Conservation (phyloP, 345 rosid species). For the Hibiscus syriacus region DNA sequence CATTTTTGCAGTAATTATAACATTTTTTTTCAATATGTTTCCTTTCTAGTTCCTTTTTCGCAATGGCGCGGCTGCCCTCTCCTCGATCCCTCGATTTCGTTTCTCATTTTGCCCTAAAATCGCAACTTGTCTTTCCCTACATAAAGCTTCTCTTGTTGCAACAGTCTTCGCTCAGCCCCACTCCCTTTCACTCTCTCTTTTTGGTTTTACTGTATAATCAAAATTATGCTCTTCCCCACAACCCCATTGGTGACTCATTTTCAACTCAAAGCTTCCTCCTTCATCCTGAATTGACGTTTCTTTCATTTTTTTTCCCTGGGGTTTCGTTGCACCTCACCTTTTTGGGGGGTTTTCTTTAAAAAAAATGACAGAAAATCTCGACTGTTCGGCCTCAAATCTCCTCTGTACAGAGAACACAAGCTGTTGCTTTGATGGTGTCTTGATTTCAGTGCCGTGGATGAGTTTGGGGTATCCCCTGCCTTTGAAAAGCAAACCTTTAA, state of each 20-base stretch:
- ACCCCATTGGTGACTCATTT: constrained; percentile 17
- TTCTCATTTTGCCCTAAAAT: constrained; percentile 29
- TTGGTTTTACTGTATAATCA: constrained; percentile 12
- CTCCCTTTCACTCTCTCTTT: constrained; percentile 13
- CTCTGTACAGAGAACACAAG: constrained; percentile 39
- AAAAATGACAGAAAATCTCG: constrained; percentile 47
- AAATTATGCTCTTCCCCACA: constrained; percentile 18
- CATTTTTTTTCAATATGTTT: not conserved
- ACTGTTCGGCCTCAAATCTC: constrained; percentile 31
- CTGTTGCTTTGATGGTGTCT: constrained; percentile 31
- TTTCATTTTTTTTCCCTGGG: not conserved
- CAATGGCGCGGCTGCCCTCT: not conserved
- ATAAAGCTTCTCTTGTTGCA: constrained; percentile 25
- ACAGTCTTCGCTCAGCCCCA: constrained; percentile 8
- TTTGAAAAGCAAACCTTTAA: constrained; percentile 12
- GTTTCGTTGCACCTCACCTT: not conserved
- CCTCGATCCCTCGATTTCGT: not conserved
- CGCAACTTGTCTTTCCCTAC: constrained; percentile 17
- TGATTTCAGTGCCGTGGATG: constrained; percentile 17
- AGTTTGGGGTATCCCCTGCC: constrained; percentile 21
- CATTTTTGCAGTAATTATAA: not conserved
- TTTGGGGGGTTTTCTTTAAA: constrained; percentile 2
- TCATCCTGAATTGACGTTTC: not conserved
- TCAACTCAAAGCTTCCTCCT: constrained; percentile 20
- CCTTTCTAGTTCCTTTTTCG: not conserved